Evolutionary conservation across 192 early-diverging fungal genomes (phyloP).

Genomic region (Rhizophagus prolifer): DNA sequence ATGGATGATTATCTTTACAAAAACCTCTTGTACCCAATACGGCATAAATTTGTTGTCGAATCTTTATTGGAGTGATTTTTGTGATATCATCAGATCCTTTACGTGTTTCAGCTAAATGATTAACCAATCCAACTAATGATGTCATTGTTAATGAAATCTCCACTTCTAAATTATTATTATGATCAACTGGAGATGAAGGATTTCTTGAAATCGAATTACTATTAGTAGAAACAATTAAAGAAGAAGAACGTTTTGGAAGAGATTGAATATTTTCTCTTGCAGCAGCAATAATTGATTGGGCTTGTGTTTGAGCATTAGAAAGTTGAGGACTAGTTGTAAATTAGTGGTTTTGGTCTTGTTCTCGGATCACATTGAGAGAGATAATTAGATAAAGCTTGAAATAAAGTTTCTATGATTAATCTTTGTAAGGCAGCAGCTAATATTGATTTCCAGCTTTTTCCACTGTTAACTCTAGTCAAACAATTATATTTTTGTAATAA

Average conservation of each 20-base stretch:
- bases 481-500: conserved; percentile 17
- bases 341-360: background rate
- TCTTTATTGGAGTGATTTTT: conserved; percentile 18
- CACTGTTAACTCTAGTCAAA: background rate
- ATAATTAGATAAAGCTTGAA: background rate
- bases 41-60: conserved; percentile 29
- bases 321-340: background rate
- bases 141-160: background rate
- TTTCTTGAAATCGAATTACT: background rate
- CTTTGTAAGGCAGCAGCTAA: conserved; percentile 24
- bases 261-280: background rate
- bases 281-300: background rate
- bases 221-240: too few species aligned
- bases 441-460: conserved; percentile 2
- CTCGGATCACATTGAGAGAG: background rate
- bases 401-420: background rate
- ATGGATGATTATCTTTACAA: conserved; percentile 20
- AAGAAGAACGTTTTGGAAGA: background rate
- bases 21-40: conserved; percentile 25
- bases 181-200: background rate
- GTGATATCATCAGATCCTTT: conserved; percentile 20
- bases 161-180: conserved; percentile 5
- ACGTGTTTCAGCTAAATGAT: conserved; percentile 2
- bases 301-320: background rate
- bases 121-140: background rate